Evolutionary conservation across 2,329 filamentous ascomycete genomes (phyloP).

Genomic region (Aspergillus awamori): DNA sequence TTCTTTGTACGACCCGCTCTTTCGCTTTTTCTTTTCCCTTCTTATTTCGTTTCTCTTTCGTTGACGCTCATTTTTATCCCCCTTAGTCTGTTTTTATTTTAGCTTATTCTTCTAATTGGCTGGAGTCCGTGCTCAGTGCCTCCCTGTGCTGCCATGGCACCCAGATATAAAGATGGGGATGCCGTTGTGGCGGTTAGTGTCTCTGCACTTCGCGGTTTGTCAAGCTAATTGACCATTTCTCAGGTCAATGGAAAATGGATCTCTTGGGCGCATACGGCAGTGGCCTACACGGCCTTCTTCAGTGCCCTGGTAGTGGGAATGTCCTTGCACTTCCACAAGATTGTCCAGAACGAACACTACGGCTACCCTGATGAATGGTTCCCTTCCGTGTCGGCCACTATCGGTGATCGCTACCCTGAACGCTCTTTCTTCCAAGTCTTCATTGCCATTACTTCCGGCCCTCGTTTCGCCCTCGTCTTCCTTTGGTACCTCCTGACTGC

Average conservation of each 20-base stretch:
- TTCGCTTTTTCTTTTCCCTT: constrained; percentile 30
- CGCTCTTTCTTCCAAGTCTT: constrained; percentile 96
- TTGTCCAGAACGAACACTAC: constrained; percentile 95
- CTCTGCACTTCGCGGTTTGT: not conserved
- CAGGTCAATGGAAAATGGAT: constrained; percentile 86
- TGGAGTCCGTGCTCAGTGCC: constrained; percentile 23
- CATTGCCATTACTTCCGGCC: constrained; percentile 93
- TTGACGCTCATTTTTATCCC: constrained; percentile 28
- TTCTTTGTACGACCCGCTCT: constrained; percentile 20
- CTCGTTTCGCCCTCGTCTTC: constrained; percentile 85
- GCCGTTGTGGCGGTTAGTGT: constrained; percentile 60
- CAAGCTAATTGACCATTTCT: constrained; percentile 28
- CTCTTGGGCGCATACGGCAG: constrained; percentile 79
- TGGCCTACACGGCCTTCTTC: constrained; percentile 82
- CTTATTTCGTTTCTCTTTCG: constrained; percentile 22
- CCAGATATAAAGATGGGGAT: constrained; percentile 65
- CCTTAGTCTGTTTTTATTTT: constrained; percentile 22
- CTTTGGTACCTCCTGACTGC: constrained; percentile 90
- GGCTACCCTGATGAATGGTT: constrained; percentile 96
- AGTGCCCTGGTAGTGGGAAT: constrained; percentile 82
- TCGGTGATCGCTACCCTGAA: constrained; percentile 95
- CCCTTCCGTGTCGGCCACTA: constrained; percentile 92
- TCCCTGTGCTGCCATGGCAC: constrained; percentile 54
- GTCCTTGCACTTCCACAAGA: constrained; percentile 89
- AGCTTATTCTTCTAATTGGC: constrained; percentile 19